Evolutionary conservation across 129 eudicot genomes (phyloP).

Genomic region (Flaveria robusta): DNA sequence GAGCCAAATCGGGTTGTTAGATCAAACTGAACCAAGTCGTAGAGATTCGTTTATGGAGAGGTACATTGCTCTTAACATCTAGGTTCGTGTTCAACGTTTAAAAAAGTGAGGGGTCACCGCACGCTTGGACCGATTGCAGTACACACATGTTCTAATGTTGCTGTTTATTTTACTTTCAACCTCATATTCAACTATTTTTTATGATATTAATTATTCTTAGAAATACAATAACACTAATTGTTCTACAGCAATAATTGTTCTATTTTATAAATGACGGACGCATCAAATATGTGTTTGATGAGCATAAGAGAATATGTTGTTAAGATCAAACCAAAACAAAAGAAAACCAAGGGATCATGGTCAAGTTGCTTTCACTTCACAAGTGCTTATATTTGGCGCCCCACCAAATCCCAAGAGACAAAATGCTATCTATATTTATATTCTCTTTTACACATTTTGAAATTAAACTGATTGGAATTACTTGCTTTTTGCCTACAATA

Average conservation of each 20-base stretch:
- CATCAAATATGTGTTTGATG: not conserved
- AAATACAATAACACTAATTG: not conserved
- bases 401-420: constrained; percentile 34
- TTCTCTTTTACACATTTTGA: not conserved
- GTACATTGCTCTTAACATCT: not conserved
- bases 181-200: not conserved
- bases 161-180: not conserved
- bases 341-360: constrained; percentile 32
- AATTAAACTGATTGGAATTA: not conserved
- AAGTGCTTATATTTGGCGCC: constrained; percentile 35
- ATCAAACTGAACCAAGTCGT: not conserved
- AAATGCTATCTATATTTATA: constrained; percentile 18
- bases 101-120: not conserved
- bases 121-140: not conserved
- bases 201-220: not conserved
- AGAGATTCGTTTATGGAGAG: not conserved
- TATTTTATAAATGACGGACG: not conserved
- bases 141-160: not conserved
- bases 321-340: constrained; percentile 36
- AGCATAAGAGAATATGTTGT: constrained; percentile 34
- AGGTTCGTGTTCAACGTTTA: not conserved
- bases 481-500: not conserved
- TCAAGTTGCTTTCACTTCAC: constrained; percentile 39
- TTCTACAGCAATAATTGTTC: not conserved
- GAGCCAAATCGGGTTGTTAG: not conserved